A percentile compares a stretch with the other conserved stretches of the same genome.
phyloP scores from a whole-genome alignment of 306 rosid genomes.

The Quillaja saponaria region DNA sequence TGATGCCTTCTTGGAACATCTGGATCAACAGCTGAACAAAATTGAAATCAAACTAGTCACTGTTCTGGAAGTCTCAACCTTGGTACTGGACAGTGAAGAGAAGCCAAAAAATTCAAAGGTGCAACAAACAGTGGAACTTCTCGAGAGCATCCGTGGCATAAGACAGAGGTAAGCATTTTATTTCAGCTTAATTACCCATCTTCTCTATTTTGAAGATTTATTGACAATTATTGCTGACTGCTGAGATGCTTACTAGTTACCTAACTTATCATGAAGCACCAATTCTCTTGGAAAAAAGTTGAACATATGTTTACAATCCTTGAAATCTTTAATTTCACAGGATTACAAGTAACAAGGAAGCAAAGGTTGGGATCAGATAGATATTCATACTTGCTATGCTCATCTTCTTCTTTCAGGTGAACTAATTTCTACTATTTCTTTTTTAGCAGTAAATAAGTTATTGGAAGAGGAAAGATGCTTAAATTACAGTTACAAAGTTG shows the following conservation, averaged over 20 bases:
- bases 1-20: constrained; percentile 59
- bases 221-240: neutral
- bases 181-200: constrained; percentile 12
- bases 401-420: constrained; percentile 41
- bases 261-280: constrained; percentile 7
- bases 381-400: constrained; percentile 27
- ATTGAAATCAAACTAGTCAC: constrained; percentile 74
- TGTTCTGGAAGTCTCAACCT: constrained; percentile 61
- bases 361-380: constrained; percentile 44
- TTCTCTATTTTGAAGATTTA: constrained; percentile 20
- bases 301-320: too few relatives aligned
- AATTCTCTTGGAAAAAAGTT: too few relatives aligned
- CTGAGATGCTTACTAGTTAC: neutral
- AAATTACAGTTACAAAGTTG: neutral
- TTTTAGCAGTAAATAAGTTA: constrained; percentile 6
- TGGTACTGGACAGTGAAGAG: constrained; percentile 54
- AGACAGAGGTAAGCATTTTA: constrained; percentile 62
- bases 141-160: constrained; percentile 56
- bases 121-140: constrained; percentile 70
- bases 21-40: constrained; percentile 62
- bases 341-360: constrained; percentile 45
- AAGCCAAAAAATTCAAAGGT: constrained; percentile 61
- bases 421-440: constrained; percentile 18
- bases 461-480: constrained; percentile 24
- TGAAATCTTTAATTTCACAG: constrained; percentile 36